Evolutionary conservation across 169 alveolate genomes (phyloP).

Genomic region (Ichthyophthirius multifiliis): DNA sequence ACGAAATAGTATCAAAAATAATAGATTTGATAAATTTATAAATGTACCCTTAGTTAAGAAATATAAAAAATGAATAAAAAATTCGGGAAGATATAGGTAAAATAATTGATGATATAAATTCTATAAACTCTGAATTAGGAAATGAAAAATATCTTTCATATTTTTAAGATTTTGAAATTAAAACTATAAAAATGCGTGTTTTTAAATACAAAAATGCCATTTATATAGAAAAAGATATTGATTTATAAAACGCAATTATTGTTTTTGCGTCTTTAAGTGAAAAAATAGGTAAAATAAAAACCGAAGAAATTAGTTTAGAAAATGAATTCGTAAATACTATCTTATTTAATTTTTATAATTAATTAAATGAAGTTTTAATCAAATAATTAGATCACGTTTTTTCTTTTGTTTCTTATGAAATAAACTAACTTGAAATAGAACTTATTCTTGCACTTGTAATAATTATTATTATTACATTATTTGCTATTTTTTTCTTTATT

Average conservation of each 20-base stretch:
- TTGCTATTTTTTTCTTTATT: neutral
- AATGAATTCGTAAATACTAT: neutral
- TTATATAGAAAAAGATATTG: neutral
- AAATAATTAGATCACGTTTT: neutral
- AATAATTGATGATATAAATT: neutral
- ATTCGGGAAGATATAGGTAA: neutral
- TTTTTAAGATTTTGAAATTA: neutral
- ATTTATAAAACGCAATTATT: too few species aligned
- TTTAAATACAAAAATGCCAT: neutral
- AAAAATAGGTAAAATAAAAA: neutral
- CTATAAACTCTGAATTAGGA: neutral
- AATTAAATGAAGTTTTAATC: neutral
- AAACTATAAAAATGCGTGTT: neutral
- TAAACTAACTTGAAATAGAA: neutral
- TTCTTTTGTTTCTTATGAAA: neutral
- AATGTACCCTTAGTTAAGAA: neutral
- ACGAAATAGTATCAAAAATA: neutral
- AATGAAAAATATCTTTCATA: neutral
- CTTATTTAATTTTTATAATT: neutral
- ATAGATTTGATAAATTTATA: neutral
- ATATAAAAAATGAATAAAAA: neutral
- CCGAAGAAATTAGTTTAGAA: neutral
- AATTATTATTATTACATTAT: neutral
- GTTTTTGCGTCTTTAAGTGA: neutral
- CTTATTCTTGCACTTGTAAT: neutral